Conservation (phyloP, 805 yeast genomes). For the Saccharomycopsis schoenii region DNA sequence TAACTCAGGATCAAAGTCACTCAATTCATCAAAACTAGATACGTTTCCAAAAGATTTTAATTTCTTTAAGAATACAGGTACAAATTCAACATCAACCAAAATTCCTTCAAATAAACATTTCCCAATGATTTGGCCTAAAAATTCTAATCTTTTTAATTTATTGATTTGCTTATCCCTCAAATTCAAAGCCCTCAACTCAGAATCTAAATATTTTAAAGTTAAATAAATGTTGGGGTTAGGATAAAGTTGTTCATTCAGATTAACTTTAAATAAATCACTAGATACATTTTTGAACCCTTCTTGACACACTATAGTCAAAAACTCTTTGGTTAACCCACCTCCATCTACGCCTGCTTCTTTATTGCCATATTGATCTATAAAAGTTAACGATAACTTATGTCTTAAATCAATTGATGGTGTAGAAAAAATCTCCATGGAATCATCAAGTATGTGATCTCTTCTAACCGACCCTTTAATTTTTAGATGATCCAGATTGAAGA, state of each 20-base stretch:
- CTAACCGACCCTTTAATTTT: constrained; percentile 41
- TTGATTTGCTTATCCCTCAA: constrained; percentile 17
- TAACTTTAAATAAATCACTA: constrained; percentile 32
- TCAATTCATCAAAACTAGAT: constrained; percentile 71
- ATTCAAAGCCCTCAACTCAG: constrained; percentile 24
- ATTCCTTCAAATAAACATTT: constrained; percentile 81
- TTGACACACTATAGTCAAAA: constrained; percentile 59
- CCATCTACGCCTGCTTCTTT: constrained; percentile 92
- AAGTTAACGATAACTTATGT: constrained; percentile 48
- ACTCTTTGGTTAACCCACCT: constrained; percentile 91
- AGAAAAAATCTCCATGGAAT: constrained; percentile 56
- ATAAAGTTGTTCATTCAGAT: constrained; percentile 50
- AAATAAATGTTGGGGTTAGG: constrained; percentile 55
- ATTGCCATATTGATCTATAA: constrained; percentile 59
- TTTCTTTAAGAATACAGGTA: constrained; percentile 73
- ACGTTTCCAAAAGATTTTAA: constrained; percentile 39
- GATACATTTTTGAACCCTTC: constrained; percentile 49
- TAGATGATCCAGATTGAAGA: constrained; percentile 19
- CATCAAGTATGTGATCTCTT: constrained; percentile 63
- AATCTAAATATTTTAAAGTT: constrained; percentile 26
- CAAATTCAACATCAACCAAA: constrained; percentile 72
- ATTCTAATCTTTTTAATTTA: constrained; percentile 33
- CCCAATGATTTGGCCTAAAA: constrained; percentile 78
- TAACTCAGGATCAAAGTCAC: constrained; percentile 56
- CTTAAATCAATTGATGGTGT: constrained; percentile 49